phyloP scores from a whole-genome alignment of 2,329 filamentous ascomycete genomes.

The Trematosphaeria pertusa region DNA sequence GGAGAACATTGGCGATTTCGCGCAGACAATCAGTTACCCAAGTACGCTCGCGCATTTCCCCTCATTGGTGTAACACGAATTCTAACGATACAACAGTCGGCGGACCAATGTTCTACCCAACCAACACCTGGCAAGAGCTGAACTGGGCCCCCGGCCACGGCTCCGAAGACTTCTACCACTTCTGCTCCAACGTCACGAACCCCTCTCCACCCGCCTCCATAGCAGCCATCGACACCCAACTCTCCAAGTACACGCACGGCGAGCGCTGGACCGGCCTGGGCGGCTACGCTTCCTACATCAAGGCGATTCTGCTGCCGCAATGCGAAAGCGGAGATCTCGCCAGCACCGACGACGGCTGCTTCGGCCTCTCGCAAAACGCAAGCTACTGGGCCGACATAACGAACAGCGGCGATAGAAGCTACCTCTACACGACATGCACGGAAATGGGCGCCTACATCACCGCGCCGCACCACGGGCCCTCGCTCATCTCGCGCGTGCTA shows the following conservation, averaged over 20 bases:
- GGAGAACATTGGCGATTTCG: conserved; percentile 57
- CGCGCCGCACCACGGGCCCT: conserved; percentile 53
- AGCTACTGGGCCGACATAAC: conserved; percentile 54
- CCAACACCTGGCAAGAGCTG: conserved; percentile 62
- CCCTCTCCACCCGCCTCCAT: conserved; percentile 53
- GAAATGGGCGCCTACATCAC: conserved; percentile 60
- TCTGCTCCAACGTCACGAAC: conserved; percentile 61
- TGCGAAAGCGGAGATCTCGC: conserved; percentile 54
- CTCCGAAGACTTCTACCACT: conserved; percentile 58
- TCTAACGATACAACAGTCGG: conserved; percentile 33
- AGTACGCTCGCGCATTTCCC: conserved; percentile 3
- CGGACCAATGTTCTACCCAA: conserved; percentile 59
- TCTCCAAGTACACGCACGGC: conserved; percentile 59
- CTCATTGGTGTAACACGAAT: background rate
- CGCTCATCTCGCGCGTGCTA: conserved; percentile 57
- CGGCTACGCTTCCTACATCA: conserved; percentile 61
- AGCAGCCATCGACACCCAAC: conserved; percentile 53
- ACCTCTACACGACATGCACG: conserved; percentile 59
- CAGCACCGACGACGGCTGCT: conserved; percentile 52
- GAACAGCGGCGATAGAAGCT: conserved; percentile 53
- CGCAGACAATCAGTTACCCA: conserved; percentile 57
- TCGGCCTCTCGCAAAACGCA: conserved; percentile 50
- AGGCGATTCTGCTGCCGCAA: conserved; percentile 52
- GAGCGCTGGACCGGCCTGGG: conserved; percentile 60
- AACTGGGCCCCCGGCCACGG: conserved; percentile 56